A percentile compares a stretch with the other conserved stretches of the same genome.
These are phyloP conservation scores for Aspergillus cavernicola DNA, from an alignment of 495 filamentous ascomycete species.

Conservation along the genomic window DNA sequence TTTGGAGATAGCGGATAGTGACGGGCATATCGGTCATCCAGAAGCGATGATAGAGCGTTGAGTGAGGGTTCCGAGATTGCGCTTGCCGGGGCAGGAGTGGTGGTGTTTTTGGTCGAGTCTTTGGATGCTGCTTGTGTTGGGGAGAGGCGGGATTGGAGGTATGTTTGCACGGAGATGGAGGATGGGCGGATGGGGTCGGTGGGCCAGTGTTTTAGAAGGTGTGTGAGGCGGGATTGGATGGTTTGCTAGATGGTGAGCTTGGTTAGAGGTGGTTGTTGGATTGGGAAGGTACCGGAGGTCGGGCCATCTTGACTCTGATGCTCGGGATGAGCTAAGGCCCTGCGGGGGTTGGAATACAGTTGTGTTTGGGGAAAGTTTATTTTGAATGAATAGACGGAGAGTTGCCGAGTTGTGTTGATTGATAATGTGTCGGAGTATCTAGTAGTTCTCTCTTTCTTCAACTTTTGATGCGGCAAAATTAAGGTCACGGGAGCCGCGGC, in stretches of 20 bases:
- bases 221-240: slow-evolving; percentile 54
- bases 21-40: slow-evolving; percentile 68
- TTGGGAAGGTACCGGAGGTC: slow-evolving; percentile 22
- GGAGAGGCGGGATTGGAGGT: slow-evolving; percentile 62
- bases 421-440: too few species aligned
- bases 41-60: slow-evolving; percentile 70
- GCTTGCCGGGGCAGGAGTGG: too few species aligned
- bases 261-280: slow-evolving; percentile 12
- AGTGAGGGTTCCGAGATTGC: slow-evolving; percentile 54
- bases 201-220: slow-evolving; percentile 71
- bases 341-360: not conserved
- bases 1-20: slow-evolving; percentile 61
- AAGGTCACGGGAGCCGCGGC: slow-evolving; percentile 12
- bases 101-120: slow-evolving; percentile 15
- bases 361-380: not conserved
- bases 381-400: too few species aligned
- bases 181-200: slow-evolving; percentile 72
- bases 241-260: slow-evolving; percentile 28
- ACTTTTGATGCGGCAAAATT: slow-evolving; percentile 14
- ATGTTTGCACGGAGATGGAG: slow-evolving; percentile 64
- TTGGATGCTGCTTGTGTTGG: slow-evolving; percentile 20
- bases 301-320: slow-evolving; percentile 24
- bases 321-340: not conserved
- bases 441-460: too few species aligned
- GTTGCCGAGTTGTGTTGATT: too few species aligned